Base-by-base conservation (phyloP, 2,329 filamentous ascomycete genomes). In the Pseudonectria foliicola region DNA sequence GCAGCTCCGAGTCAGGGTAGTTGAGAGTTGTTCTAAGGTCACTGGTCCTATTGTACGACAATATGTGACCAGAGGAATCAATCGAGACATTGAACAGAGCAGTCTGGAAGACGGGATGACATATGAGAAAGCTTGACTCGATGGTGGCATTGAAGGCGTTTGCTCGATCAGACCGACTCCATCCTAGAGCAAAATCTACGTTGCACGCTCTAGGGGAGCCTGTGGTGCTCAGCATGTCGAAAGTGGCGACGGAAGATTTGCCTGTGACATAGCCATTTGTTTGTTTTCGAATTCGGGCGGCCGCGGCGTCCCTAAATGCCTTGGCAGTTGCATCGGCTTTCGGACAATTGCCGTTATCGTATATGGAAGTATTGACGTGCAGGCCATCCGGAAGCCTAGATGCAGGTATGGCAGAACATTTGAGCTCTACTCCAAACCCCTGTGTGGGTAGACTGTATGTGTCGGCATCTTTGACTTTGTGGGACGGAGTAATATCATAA, bases 21-120 rank as follows among this genome's bases (percentile, higher is more conserved):
- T 39, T 45, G n/a, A 57, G 27, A 0, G 29, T 40, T 1, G 23
- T 3, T 2, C 39, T 31, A 2, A 55, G 21, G 0, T 53, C 16
- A 3, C 44, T 45, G 0, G 40, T 43, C 12, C 30, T 31, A 0
- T 42, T 23, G 3, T 57, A 50, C 0, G 37, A 42, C 0, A 54
- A 10, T 0, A 66, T 39, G 12, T 52, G 37, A 0, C 61, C 62
- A 0, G 27, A 2, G 0, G 15, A 0, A 15, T 63, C 54, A 1
- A 63, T 39, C 0, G 52, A 53, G 1, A 64, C 37, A 4, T 62
- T 47, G 42, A 66, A 64, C 29, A 53, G 44, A 1, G 54, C 57
- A 0, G 57, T 60, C n/a, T 52, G 31, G 2, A 63, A 52, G 0
- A 42, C n/a, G 0, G 59, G 54, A 0, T 25, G 18, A 16, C 60